Evolutionary conservation across 345 rosid genomes (phyloP), one percentile per base, ranked within the genome.

Genomic region (Litchi chinensis): DNA sequence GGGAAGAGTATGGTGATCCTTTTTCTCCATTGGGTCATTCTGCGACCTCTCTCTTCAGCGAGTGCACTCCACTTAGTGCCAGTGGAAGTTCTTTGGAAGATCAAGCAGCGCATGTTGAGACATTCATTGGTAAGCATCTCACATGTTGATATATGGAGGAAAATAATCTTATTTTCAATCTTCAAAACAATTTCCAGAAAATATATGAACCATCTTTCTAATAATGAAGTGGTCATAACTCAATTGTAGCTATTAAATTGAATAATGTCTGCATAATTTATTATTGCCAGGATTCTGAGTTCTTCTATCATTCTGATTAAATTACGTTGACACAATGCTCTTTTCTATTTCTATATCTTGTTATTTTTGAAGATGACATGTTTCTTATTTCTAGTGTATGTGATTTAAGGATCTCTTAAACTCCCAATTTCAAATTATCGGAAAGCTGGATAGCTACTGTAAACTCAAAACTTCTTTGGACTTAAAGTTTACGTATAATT

Each of bases 51-150:
- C 70, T 83, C 71, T 89, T 90, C 83, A 89, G 82, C 24, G 90
- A 87, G 68, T 81, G 88, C 83, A 86, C 85, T 21, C 90, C 93
- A 57, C 71, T 86, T 76, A 88, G 88, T 80, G 88, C 85, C 77
- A 87, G 84, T 81, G 90, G 89, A 76, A 85, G 85, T 78, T 88
- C 93, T 71, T 79, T 88, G 86, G 96, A 93, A 80, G 91, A 92
- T 72, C 90, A 76, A 39, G 89, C 77, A 15, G 83, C 87, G 10
- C 52, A 46, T 79, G 67, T 73, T 19, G 87, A 81, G 37, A 70
- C 79, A 11, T 65, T 83, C 72, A 74, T 83, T 57, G 93, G 97
- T 90, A 76, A 85, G 89, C 59, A 70, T 82, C 32, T 77, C 74
- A 70, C 13, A n/a, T 39, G 8, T 68, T 15, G 68, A 16, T 73